Evolutionary conservation across 1,139 yeast genomes (phyloP).

Genomic region (Hansenula anomala): DNA sequence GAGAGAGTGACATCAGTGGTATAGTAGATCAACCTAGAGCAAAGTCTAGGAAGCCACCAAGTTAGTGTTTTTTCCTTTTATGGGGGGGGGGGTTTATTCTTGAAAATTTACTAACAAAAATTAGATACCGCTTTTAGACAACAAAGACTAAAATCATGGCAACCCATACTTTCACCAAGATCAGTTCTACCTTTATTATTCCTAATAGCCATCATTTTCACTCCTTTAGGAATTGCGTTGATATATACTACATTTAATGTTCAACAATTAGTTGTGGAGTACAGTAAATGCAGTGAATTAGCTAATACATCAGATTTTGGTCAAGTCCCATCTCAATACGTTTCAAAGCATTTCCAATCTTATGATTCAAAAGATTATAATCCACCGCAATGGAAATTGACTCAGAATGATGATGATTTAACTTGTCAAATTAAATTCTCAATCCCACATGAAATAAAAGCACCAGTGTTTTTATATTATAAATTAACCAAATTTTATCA

Average conservation of each 20-base stretch:
- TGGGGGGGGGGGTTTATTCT: too few species aligned
- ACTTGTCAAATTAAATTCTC: constrained; percentile 55
- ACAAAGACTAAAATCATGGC: constrained; percentile 77
- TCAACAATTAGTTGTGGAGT: constrained; percentile 53
- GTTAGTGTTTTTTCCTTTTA: too few species aligned
- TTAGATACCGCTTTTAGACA: constrained; percentile 77
- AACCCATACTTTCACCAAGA: constrained; percentile 72
- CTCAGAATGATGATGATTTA: constrained; percentile 27
- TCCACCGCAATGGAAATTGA: constrained; percentile 51
- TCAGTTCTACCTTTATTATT: constrained; percentile 68
- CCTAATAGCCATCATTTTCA: constrained; percentile 58
- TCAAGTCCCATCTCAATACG: constrained; percentile 47
- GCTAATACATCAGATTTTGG: constrained; percentile 34
- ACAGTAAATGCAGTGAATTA: constrained; percentile 47
- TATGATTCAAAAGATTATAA: constrained; percentile 30
- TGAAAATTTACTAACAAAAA: too few species aligned
- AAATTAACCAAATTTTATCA: constrained; percentile 71
- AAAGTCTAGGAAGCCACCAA: constrained; percentile 24
- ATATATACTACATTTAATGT: constrained; percentile 55
- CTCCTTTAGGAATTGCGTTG: constrained; percentile 71
- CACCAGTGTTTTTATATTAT: constrained; percentile 64
- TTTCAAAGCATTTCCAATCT: constrained; percentile 46
- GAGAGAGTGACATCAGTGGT: constrained; percentile 19
- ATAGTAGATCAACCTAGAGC: constrained; percentile 16
- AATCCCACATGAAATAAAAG: constrained; percentile 52